Evolutionary conservation across 2,329 filamentous ascomycete species (phyloP).

Genomic region (Didymella arachidicola): DNA sequence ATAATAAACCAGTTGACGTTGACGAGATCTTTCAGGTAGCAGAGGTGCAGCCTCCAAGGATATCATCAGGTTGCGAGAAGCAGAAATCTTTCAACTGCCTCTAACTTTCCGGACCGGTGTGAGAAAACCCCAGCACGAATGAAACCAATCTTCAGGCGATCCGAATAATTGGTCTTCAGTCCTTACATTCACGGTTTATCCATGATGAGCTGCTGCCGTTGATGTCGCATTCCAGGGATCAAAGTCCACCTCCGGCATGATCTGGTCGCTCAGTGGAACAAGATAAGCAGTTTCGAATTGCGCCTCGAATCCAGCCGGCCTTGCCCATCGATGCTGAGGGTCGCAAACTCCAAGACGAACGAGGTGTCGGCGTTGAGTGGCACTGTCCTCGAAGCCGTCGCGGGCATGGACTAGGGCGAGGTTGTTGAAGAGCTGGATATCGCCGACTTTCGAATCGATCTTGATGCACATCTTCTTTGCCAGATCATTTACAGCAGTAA

Average conservation of each 20-base stretch:
- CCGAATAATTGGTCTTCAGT: too few relatives aligned
- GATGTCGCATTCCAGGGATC: background rate
- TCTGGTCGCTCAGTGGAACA: background rate
- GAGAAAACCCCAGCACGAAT: too few relatives aligned
- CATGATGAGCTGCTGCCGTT: background rate
- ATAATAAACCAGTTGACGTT: too few relatives aligned
- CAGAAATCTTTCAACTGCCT: too few relatives aligned
- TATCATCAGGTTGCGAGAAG: too few relatives aligned
- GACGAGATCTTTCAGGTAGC: too few relatives aligned
- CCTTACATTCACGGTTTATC: background rate
- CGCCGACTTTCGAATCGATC: background rate
- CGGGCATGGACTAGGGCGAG: background rate
- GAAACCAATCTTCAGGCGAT: too few relatives aligned
- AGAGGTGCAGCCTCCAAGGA: too few relatives aligned
- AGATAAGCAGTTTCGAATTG: background rate
- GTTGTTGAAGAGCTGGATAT: background rate
- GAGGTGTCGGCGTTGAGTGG: background rate
- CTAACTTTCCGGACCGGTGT: too few relatives aligned
- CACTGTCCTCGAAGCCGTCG: background rate
- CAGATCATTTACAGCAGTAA: background rate
- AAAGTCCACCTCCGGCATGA: background rate
- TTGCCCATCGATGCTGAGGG: background rate
- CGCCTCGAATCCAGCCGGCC: background rate
- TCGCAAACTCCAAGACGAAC: background rate
- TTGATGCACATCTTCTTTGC: background rate